A percentile compares a stretch with the other conserved stretches of the same genome.
Evolutionary conservation across 2,329 filamentous ascomycete genomes (phyloP).

Genomic region (Purpureocillium takamizusanense): DNA sequence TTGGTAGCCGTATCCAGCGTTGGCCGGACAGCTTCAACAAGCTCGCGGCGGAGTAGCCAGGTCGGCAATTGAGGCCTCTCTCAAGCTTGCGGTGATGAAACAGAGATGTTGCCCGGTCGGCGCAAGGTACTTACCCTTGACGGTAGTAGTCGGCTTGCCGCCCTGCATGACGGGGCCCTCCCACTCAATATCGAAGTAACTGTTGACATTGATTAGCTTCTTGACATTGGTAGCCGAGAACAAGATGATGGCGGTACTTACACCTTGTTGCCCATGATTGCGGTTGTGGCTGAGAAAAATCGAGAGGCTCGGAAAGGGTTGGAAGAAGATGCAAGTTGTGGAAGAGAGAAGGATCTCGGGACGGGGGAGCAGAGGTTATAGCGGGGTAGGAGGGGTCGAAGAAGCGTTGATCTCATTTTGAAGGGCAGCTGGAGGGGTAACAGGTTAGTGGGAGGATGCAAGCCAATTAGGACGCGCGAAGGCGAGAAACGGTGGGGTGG

Average conservation of each 20-base stretch:
- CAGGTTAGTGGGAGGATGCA: slow-evolving; percentile 22
- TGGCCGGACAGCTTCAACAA: no score
- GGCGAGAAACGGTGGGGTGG: slow-evolving; percentile 11
- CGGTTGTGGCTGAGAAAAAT: slow-evolving; percentile 45
- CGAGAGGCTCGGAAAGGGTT: slow-evolving; percentile 28
- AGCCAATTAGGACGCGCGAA: slow-evolving; percentile 15
- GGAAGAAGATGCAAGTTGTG: slow-evolving; percentile 31
- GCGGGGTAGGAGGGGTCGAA: slow-evolving; percentile 38
- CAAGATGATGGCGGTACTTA: slow-evolving; percentile 32
- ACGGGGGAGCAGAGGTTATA: slow-evolving; percentile 30
- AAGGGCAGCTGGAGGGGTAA: slow-evolving; percentile 29
- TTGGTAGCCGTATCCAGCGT: no score
- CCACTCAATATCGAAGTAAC: slow-evolving; percentile 68
- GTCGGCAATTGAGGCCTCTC: not conserved
- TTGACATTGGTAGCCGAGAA: not conserved
- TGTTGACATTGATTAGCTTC: slow-evolving; percentile 14
- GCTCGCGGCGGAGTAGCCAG: no score
- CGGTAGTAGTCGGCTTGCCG: slow-evolving; percentile 40
- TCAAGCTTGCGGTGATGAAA: not conserved
- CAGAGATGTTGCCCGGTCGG: not conserved
- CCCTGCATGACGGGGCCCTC: slow-evolving; percentile 61
- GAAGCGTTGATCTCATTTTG: slow-evolving; percentile 36
- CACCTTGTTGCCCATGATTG: slow-evolving; percentile 65
- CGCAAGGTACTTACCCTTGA: slow-evolving; percentile 46
- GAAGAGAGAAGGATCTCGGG: slow-evolving; percentile 29